A percentile compares a stretch with the other conserved stretches of the same genome.
These are phyloP conservation scores for Aspergillus pseudonomiae DNA, from an alignment of 2,329 filamentous ascomycete genomes.

Conservation along the genomic window DNA sequence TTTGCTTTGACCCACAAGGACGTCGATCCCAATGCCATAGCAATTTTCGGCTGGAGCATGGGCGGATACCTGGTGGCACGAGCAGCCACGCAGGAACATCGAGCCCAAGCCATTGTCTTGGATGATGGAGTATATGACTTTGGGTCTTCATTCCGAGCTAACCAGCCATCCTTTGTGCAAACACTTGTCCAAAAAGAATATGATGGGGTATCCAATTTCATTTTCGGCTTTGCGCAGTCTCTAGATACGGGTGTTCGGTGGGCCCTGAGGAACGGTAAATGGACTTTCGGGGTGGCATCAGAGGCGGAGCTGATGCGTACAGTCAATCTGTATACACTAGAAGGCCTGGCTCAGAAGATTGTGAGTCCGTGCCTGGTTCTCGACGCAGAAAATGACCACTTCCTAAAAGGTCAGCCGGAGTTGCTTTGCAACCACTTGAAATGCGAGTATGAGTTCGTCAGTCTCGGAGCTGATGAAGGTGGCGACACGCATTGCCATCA, in stretches of 20 bases:
- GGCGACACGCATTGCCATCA: conserved; percentile 7
- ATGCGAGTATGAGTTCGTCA: conserved; percentile 1
- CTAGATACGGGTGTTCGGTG: conserved; percentile 16
- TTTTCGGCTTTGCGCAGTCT: conserved; percentile 10
- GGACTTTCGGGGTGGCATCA: conserved; percentile 14
- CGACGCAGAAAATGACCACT: conserved; percentile 6
- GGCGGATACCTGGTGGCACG: conserved; percentile 37
- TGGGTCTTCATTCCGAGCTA: conserved; percentile 15
- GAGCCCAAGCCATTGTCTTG: conserved; percentile 29
- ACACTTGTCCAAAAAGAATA: conserved; percentile 8
- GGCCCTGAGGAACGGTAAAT: conserved; percentile 16
- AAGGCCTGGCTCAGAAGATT: not conserved
- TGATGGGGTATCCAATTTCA: not conserved
- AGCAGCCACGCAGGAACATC: conserved; percentile 33
- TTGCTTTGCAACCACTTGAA: not conserved
- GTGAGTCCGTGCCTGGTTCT: not conserved
- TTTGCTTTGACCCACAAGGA: conserved; percentile 25
- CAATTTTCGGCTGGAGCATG: conserved; percentile 31
- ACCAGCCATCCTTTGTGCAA: conserved; percentile 15
- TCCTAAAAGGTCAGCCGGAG: conserved; percentile 5
- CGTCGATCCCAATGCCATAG: conserved; percentile 30
- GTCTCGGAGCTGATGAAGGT: not conserved
- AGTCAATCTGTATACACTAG: not conserved
- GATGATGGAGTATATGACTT: conserved; percentile 22
- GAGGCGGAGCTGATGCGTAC: not conserved